These are phyloP conservation scores for Phytomonas sp. DNA, from an alignment of 208 protist species.

Conservation along the genomic window DNA sequence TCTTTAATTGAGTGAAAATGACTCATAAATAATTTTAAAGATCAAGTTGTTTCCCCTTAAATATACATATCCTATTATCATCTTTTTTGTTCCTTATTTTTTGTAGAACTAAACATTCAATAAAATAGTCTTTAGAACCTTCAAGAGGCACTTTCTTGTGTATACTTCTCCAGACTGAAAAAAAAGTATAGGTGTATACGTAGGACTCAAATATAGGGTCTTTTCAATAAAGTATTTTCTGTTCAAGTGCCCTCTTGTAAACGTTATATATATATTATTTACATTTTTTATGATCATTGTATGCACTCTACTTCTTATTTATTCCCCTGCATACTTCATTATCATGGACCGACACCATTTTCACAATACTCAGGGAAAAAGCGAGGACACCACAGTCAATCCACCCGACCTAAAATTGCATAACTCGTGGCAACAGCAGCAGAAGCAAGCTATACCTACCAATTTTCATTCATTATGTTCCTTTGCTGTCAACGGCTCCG, in stretches of 20 bases:
- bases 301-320: too few relatives aligned
- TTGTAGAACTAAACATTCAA: not conserved
- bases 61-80: not conserved
- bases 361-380: not conserved
- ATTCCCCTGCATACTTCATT: not conserved
- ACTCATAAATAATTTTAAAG: not conserved
- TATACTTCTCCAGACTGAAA: not conserved
- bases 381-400: not conserved
- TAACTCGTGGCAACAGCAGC: not conserved
- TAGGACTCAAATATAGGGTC: not conserved
- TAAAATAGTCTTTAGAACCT: not conserved
- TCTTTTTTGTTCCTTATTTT: not conserved
- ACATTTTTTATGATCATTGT: too few relatives aligned
- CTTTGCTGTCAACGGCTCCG: not conserved
- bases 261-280: not conserved
- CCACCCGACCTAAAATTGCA: not conserved
- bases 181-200: not conserved
- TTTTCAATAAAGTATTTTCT: not conserved
- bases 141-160: not conserved
- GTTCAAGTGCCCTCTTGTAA: not conserved
- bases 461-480: not conserved
- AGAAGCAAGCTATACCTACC: not conserved
- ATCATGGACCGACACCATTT: not conserved
- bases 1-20: not conserved
- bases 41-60: not conserved